Evolutionary conservation across 768 basidiomycete species (phyloP).

Genomic region (Mycena floridula): DNA sequence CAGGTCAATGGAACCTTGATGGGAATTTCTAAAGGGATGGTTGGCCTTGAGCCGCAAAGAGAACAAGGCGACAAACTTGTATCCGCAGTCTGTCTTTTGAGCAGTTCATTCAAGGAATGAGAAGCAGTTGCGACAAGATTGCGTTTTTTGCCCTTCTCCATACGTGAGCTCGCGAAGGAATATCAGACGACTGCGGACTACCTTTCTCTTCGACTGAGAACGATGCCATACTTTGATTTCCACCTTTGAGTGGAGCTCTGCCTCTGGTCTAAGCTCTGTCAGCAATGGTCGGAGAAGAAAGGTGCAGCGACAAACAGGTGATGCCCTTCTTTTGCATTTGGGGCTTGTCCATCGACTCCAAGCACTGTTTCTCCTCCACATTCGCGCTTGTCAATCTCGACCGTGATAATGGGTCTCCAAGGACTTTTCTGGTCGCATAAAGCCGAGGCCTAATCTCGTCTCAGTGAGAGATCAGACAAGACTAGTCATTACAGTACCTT

Average conservation of each 20-base stretch:
- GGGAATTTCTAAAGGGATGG: neutral
- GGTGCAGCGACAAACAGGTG: conserved; percentile 38
- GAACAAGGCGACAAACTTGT: conserved; percentile 4
- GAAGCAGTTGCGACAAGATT: conserved; percentile 46
- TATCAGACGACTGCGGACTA: too few species aligned
- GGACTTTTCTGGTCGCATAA: neutral
- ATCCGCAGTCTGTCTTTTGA: neutral
- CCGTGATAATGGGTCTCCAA: conserved; percentile 63
- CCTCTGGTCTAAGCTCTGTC: conserved; percentile 29
- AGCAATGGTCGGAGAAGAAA: neutral
- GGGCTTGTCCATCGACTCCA: conserved; percentile 65
- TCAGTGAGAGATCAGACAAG: too few species aligned
- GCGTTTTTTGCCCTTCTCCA: conserved; percentile 52
- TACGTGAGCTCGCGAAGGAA: too few species aligned
- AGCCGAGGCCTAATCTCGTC: neutral
- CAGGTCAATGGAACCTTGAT: neutral
- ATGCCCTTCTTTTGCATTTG: conserved; percentile 52
- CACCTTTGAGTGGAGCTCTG: conserved; percentile 31
- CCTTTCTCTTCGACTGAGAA: conserved; percentile 55
- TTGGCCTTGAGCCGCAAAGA: neutral
- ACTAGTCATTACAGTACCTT: too few species aligned
- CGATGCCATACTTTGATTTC: conserved; percentile 54
- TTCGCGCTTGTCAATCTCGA: conserved; percentile 49
- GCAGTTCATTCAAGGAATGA: conserved; percentile 33
- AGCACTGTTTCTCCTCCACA: conserved; percentile 50